Conservation (phyloP, 2,329 filamentous ascomycete species). For the Diaporthe vexans region DNA sequence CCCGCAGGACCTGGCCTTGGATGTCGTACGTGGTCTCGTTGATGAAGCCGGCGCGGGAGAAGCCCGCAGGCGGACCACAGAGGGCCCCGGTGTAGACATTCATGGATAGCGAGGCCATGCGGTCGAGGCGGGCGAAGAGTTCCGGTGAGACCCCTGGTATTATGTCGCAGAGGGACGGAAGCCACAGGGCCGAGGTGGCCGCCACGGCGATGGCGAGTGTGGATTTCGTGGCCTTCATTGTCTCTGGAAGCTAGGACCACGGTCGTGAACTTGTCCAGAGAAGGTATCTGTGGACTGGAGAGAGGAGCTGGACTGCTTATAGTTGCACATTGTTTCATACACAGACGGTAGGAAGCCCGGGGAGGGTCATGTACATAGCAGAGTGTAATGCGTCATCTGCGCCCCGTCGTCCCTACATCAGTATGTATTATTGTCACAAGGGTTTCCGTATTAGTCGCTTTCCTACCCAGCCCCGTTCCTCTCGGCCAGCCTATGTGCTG, state of each 20-base stretch:
- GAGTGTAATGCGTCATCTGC: slow-evolving; percentile 22
- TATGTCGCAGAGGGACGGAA: not conserved
- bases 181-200: not conserved
- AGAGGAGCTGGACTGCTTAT: not conserved
- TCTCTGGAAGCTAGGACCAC: not conserved
- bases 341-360: too few species aligned
- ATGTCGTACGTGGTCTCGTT: slow-evolving; percentile 25
- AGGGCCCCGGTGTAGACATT: slow-evolving; percentile 4
- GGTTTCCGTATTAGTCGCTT: not conserved
- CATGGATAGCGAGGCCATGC: slow-evolving; percentile 21
- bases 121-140: slow-evolving; percentile 12
- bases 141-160: not conserved
- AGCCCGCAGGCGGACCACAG: not conserved
- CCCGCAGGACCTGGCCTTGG: slow-evolving; percentile 25
- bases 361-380: not conserved
- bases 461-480: not conserved
- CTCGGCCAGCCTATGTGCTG: not conserved
- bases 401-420: not conserved
- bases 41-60: slow-evolving; percentile 16
- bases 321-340: not conserved
- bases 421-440: not conserved
- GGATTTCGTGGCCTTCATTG: not conserved
- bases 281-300: too few species aligned
- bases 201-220: not conserved
- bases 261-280: not conserved